Conservation (phyloP, 78 protist genomes). For the Guillardia theta region DNA sequence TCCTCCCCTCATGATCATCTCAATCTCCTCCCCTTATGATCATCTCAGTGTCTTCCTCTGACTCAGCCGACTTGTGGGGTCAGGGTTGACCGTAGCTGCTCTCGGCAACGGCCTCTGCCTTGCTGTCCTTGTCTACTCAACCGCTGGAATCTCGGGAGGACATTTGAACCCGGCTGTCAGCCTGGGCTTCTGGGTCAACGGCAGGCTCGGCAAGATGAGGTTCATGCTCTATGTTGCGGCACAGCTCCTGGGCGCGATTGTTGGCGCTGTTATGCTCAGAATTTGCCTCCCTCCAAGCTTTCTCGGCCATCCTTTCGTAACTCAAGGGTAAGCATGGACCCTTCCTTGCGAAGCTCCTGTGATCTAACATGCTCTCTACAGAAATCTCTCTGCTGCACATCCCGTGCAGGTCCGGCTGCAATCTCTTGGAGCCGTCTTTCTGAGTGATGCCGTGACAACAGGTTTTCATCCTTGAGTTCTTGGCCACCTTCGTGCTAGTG, state of each 20-base stretch:
- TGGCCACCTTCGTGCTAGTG: constrained; percentile 36
- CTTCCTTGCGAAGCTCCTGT: too few relatives aligned
- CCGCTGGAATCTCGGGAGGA: constrained; percentile 48
- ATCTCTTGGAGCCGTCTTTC: background rate
- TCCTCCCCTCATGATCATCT: too few relatives aligned
- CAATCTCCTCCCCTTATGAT: too few relatives aligned
- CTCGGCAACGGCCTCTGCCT: constrained; percentile 38
- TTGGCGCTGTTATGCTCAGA: constrained; percentile 34
- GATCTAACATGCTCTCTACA: too few relatives aligned
- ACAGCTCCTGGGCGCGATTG: constrained; percentile 44
- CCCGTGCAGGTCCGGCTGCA: background rate
- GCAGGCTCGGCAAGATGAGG: background rate
- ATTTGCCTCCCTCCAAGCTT: background rate
- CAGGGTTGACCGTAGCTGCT: constrained; percentile 29
- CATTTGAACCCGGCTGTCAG: constrained; percentile 61
- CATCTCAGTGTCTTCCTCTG: too few relatives aligned
- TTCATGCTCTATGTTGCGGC: background rate
- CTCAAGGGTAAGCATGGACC: background rate
- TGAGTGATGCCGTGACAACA: background rate
- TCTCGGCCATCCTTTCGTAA: background rate
- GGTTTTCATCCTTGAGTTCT: constrained; percentile 34
- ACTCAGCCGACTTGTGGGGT: too few relatives aligned
- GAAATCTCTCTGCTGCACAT: background rate
- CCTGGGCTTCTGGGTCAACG: background rate
- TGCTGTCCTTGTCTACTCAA: constrained; percentile 27